Evolutionary conservation across 2,329 filamentous ascomycete genomes (phyloP).

Genomic region (Beauveria medogensis): DNA sequence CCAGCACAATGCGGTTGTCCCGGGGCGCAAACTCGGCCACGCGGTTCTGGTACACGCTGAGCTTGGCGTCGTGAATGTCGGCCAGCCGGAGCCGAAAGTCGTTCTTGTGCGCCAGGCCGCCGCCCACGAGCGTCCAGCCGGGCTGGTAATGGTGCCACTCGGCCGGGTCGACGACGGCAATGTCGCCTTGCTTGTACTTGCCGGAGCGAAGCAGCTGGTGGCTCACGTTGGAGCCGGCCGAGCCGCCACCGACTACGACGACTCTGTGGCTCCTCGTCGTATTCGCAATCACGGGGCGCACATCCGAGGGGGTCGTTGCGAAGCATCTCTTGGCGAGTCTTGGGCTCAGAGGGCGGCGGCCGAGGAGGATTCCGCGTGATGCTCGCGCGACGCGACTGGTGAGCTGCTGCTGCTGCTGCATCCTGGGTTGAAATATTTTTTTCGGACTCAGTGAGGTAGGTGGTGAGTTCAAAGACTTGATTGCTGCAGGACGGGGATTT

Average conservation of each 20-base stretch:
- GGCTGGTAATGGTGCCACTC: slow-evolving; percentile 60
- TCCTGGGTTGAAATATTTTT: not conserved
- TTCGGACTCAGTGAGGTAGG: no score
- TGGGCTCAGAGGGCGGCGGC: not conserved
- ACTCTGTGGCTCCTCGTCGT: slow-evolving; percentile 43
- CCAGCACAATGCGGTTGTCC: slow-evolving; percentile 47
- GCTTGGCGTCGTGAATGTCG: slow-evolving; percentile 46
- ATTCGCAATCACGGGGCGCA: not conserved
- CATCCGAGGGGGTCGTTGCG: not conserved
- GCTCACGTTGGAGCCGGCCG: slow-evolving; percentile 56
- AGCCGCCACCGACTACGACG: slow-evolving; percentile 59
- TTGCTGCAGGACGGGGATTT: no score
- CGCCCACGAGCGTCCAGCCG: slow-evolving; percentile 62
- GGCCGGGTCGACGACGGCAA: slow-evolving; percentile 57
- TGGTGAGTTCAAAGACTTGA: no score
- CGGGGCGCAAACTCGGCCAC: slow-evolving; percentile 46
- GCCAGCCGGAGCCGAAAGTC: slow-evolving; percentile 44
- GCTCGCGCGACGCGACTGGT: not conserved
- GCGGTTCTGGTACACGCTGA: slow-evolving; percentile 49
- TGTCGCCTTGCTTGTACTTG: slow-evolving; percentile 49
- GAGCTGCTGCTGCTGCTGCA: not conserved
- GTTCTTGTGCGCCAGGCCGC: slow-evolving; percentile 55
- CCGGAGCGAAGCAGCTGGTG: slow-evolving; percentile 58
- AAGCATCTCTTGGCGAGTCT: not conserved
- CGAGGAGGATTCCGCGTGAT: not conserved